phyloP scores from a whole-genome alignment of 768 basidiomycete species.

The Leucocoprinus leucothites region DNA sequence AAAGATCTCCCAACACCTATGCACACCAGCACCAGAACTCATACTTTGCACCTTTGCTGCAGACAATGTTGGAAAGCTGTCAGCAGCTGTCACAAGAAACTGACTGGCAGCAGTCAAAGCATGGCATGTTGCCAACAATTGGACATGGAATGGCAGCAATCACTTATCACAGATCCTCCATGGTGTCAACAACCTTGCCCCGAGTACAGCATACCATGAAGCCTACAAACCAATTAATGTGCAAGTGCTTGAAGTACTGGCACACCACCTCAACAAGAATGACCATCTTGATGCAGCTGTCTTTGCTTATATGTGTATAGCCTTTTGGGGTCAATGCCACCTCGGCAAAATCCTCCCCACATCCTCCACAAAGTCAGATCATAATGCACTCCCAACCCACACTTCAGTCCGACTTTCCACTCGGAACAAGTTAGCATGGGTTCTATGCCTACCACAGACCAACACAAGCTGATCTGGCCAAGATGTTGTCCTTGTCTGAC shows the following conservation, averaged over 20 bases:
- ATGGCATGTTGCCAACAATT: slow-evolving; percentile 33
- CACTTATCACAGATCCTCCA: slow-evolving; percentile 21
- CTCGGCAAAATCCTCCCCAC: slow-evolving; percentile 23
- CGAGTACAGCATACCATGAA: not conserved
- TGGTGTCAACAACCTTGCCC: not conserved
- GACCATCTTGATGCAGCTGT: slow-evolving; percentile 27
- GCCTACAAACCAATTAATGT: not conserved
- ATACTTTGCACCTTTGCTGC: slow-evolving; percentile 27
- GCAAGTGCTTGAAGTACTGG: not conserved
- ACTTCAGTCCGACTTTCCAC: slow-evolving; percentile 12
- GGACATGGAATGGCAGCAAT: slow-evolving; percentile 26
- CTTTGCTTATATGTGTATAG: slow-evolving; percentile 25
- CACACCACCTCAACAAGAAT: slow-evolving; percentile 17
- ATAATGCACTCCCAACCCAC: not conserved
- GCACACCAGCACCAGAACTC: slow-evolving; percentile 26
- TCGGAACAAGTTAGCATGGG: slow-evolving; percentile 9
- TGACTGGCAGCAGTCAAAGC: slow-evolving; percentile 27
- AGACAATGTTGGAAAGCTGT: slow-evolving; percentile 10
- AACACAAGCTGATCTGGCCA: slow-evolving; percentile 27
- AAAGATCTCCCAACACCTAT: slow-evolving; percentile 18
- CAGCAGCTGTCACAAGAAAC: slow-evolving; percentile 21
- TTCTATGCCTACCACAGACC: slow-evolving; percentile 31
- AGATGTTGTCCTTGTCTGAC: slow-evolving; percentile 24
- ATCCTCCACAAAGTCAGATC: slow-evolving; percentile 15
- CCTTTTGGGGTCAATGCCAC: slow-evolving; percentile 33